A percentile compares a stretch with the other conserved stretches of the same genome.
Conservation (phyloP, 2,329 filamentous ascomycete genomes). For the Blumeriella jaapii region DNA sequence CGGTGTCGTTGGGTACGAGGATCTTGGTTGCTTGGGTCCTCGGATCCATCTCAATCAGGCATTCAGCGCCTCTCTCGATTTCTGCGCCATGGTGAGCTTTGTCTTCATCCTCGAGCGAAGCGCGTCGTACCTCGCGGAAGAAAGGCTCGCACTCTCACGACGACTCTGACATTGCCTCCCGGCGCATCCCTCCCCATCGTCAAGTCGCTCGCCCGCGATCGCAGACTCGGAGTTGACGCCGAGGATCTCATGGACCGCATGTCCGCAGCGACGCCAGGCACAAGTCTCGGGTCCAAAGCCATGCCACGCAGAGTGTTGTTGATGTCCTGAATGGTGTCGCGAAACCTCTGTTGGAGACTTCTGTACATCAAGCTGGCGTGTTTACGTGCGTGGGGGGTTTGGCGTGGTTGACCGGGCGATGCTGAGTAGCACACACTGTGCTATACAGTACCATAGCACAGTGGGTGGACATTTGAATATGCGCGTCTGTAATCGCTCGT, state of each 20-base stretch:
- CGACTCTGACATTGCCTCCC: conserved; percentile 71
- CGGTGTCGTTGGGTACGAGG: conserved; percentile 50
- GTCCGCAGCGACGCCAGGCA: conserved; percentile 32
- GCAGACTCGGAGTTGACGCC: conserved; percentile 68
- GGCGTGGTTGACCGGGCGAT: conserved; percentile 13
- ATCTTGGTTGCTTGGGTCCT: conserved; percentile 75
- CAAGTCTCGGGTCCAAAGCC: conserved; percentile 32
- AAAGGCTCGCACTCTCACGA: conserved; percentile 71
- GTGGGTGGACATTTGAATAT: too few relatives aligned
- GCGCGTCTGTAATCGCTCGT: too few relatives aligned
- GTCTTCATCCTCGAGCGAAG: neutral
- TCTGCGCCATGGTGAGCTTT: conserved; percentile 41
- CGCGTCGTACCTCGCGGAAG: conserved; percentile 55
- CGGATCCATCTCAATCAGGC: conserved; percentile 87
- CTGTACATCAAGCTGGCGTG: conserved; percentile 21
- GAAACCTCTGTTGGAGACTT: conserved; percentile 20
- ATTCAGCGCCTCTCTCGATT: conserved; percentile 66
- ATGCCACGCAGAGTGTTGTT: conserved; percentile 30
- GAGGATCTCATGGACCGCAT: conserved; percentile 43
- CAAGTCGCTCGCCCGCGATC: conserved; percentile 58
- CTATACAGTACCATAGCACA: too few relatives aligned
- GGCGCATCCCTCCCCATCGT: conserved; percentile 34
- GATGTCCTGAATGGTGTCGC: conserved; percentile 19
- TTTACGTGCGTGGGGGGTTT: conserved; percentile 2
- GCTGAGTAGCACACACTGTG: too few relatives aligned